Evolutionary conservation across 768 basidiomycete species (phyloP).

Genomic region (Astraeus odoratus): DNA sequence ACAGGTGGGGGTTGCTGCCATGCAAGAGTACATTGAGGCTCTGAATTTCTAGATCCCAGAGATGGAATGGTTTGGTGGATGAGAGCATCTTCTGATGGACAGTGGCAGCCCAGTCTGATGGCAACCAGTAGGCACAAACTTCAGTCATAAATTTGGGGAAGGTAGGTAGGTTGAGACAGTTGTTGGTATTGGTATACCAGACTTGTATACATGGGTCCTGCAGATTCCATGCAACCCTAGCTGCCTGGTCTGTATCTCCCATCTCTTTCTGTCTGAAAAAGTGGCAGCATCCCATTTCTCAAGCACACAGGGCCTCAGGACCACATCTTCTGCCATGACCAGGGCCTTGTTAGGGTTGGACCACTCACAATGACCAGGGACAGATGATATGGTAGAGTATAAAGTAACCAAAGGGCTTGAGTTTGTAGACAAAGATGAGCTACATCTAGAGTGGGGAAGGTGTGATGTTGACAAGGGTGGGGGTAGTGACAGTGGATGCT

Average conservation of each 20-base stretch:
- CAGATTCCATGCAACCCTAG: not conserved
- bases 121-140: conserved; percentile 2
- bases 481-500: too few species aligned
- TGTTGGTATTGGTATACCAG: conserved; percentile 3
- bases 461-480: too few species aligned
- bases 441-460: too few species aligned
- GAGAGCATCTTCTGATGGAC: conserved; percentile 3
- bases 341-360: too few species aligned
- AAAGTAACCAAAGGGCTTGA: too few species aligned
- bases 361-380: too few species aligned
- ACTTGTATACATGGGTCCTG: conserved; percentile 3
- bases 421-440: too few species aligned
- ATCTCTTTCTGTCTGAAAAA: not conserved
- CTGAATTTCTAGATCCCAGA: conserved; percentile 8
- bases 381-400: too few species aligned
- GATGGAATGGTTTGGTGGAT: not conserved
- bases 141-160: conserved; percentile 5
- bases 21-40: conserved; percentile 11
- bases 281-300: not conserved
- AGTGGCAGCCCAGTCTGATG: conserved; percentile 1
- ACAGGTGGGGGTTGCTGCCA: conserved; percentile 7
- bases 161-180: not conserved
- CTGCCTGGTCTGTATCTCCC: not conserved
- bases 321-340: too few species aligned
- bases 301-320: not conserved